Base-by-base conservation (phyloP, 2,329 filamentous ascomycete species). In the Aspergillus brasiliensis region DNA sequence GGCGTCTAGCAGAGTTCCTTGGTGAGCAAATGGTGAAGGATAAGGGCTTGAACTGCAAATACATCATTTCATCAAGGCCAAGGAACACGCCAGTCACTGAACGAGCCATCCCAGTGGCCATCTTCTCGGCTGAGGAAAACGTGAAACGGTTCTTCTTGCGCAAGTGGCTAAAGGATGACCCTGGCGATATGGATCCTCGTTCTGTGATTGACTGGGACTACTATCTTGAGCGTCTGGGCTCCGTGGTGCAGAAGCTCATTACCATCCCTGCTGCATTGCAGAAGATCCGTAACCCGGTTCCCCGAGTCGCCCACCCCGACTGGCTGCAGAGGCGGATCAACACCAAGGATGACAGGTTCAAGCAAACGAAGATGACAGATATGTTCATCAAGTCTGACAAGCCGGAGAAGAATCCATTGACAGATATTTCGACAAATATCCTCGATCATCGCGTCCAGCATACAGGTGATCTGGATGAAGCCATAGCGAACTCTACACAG, bases 11-110 rank as follows among this genome's bases (percentile, higher is more conserved):
- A 37, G 95, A 99, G 71, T 99, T 99, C 73, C 74, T 99, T 63
- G 95, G 95, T 37, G 94, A 97, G 74, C 92, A 97, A 73, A 99
- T 99, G 96, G 88, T 97, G 70, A 99, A 99, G 73, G 96, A 99
- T 78, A 99, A 98, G 77, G 95, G 95, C 3, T 77, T 99, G 68
- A 99, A 99, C 80, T 99, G 95, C 88, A 98, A 98, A 78, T 99
- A 98, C 77, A 97, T 99, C 74, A 97, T 99, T 71, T 97, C 93
- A 54, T 85, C 92, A 13, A 87, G 85, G 64, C 95, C 95, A 3
- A 91, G 88, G 71, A 91, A 91, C 71, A 91, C 94, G 0, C 94
- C 95, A 1, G 93, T 99, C 62, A 99, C 95, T 0, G 96, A 99
- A 67, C 86, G 95, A 69, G 95, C 95, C 21, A 86, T 99, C 60